Percentiles rank a stretch among this genome's conserved stretches.
Evolutionary conservation across 2,329 filamentous ascomycete species (phyloP).

Genomic region (Penicillium sp.): DNA sequence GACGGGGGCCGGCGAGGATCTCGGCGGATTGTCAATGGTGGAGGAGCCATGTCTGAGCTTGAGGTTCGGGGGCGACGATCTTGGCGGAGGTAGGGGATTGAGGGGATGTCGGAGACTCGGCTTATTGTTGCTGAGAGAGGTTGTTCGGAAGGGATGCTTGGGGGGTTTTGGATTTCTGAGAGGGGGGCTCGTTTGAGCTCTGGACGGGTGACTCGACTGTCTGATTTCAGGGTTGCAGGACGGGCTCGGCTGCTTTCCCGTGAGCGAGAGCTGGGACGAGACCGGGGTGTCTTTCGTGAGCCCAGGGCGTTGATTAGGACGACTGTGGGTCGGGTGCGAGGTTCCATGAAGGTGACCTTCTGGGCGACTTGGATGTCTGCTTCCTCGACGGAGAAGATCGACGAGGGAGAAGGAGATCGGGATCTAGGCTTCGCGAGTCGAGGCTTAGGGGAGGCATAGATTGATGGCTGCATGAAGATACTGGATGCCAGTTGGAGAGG

Average conservation of each 20-base stretch:
- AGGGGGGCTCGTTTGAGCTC: not conserved
- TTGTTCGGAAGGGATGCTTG: not conserved
- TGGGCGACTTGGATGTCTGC: constrained; percentile 36
- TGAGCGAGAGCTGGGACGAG: constrained; percentile 11
- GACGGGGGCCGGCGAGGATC: constrained; percentile 25
- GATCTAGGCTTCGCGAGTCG: constrained; percentile 17
- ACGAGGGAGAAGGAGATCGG: constrained; percentile 31
- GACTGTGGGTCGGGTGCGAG: constrained; percentile 32
- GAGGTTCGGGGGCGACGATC: constrained; percentile 22
- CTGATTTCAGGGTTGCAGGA: not conserved
- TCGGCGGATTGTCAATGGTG: constrained; percentile 11
- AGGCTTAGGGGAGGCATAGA: constrained; percentile 32
- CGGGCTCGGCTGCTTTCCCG: constrained; percentile 17
- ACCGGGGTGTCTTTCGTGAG: constrained; percentile 16
- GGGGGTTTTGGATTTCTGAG: not conserved
- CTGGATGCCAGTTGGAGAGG: constrained; percentile 30
- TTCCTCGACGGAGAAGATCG: constrained; percentile 33
- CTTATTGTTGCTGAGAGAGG: constrained; percentile 19
- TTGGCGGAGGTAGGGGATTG: constrained; percentile 15
- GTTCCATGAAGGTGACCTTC: constrained; percentile 35
- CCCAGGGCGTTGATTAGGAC: constrained; percentile 34
- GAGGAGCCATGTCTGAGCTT: constrained; percentile 20
- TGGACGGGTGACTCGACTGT: constrained; percentile 10
- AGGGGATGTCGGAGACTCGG: constrained; percentile 28
- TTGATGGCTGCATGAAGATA: constrained; percentile 32